A percentile compares a stretch with the other conserved stretches of the same genome.
Evolutionary conservation across 257 asterid species (phyloP).

Genomic region (Rehmannia glutinosa): DNA sequence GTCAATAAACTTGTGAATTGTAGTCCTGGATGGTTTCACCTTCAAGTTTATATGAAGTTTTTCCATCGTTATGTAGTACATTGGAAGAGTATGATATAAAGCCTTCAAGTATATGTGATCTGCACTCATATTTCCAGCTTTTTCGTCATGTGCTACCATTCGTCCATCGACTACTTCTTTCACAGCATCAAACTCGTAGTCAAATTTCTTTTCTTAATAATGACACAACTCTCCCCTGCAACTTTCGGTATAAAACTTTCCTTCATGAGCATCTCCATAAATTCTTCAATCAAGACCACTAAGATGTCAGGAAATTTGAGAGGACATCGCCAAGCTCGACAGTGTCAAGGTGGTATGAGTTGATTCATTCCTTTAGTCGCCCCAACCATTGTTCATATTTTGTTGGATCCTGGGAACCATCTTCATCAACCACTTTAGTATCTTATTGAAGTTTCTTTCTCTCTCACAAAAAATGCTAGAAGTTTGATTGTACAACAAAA

Average conservation of each 20-base stretch:
- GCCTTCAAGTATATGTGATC: constrained; percentile 92
- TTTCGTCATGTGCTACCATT: constrained; percentile 23
- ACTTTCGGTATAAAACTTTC: constrained; percentile 52
- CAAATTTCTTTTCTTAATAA: constrained; percentile 50
- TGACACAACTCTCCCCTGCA: constrained; percentile 47
- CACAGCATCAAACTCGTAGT: constrained; percentile 75
- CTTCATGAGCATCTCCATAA: constrained; percentile 65
- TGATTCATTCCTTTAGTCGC: constrained; percentile 79
- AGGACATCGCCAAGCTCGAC: constrained; percentile 65
- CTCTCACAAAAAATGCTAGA: too few species aligned
- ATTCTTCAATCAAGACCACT: constrained; percentile 77
- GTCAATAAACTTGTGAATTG: constrained; percentile 73
- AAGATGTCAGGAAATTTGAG: constrained; percentile 84
- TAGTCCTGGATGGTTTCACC: constrained; percentile 62
- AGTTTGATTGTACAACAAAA: too few species aligned
- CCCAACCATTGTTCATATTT: constrained; percentile 69
- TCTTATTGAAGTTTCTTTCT: too few species aligned
- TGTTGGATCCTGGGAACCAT: constrained; percentile 77
- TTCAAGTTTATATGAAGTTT: constrained; percentile 78
- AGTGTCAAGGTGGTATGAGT: constrained; percentile 57
- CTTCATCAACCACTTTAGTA: too few species aligned
- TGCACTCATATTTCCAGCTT: constrained; percentile 22
- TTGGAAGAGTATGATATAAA: constrained; percentile 81
- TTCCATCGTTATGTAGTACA: constrained; percentile 57
- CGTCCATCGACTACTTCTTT: constrained; percentile 62